A percentile compares a stretch with the other conserved stretches of the same genome.
Evolutionary conservation across 768 basidiomycete species (phyloP).

Genomic region (Boletus sp.): DNA sequence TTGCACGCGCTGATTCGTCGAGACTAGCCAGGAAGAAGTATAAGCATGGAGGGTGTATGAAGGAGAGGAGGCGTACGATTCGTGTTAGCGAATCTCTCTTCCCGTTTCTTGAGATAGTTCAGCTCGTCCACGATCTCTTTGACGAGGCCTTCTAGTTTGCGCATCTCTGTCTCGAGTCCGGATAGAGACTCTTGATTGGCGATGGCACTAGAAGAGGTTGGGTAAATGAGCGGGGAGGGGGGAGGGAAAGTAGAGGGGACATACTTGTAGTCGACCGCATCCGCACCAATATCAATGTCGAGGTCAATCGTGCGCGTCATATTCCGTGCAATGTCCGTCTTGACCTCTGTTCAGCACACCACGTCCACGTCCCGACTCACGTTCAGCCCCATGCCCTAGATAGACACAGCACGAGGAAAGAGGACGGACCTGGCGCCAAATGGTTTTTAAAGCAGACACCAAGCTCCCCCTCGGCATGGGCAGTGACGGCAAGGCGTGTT

Average conservation of each 20-base stretch:
- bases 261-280: slow-evolving; percentile 98
- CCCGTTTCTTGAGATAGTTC: slow-evolving; percentile 85
- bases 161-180: slow-evolving; percentile 96
- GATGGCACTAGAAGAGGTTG: slow-evolving; percentile 65
- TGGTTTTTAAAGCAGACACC: slow-evolving; percentile 93
- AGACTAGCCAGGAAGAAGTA: slow-evolving; percentile 48
- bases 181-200: slow-evolving; percentile 97
- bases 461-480: slow-evolving; percentile 90
- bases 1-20: slow-evolving; percentile 88
- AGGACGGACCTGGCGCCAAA: slow-evolving; percentile 56
- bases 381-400: background rate
- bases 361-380: background rate
- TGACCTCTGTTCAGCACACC: slow-evolving; percentile 36
- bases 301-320: slow-evolving; percentile 77
- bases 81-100: slow-evolving; percentile 82
- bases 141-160: slow-evolving; percentile 91
- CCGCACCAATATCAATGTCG: slow-evolving; percentile 96
- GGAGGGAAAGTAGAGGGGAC: slow-evolving; percentile 25
- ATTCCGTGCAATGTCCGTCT: slow-evolving; percentile 44
- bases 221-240: background rate
- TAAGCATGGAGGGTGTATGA: background rate
- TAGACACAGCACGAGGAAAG: background rate
- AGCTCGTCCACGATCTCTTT: slow-evolving; percentile 95
- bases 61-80: slow-evolving; percentile 63
- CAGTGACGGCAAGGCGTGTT: slow-evolving; percentile 89